Evolutionary conservation across 73 alveolate genomes (phyloP).

Genomic region (Diophrys appendiculata): DNA sequence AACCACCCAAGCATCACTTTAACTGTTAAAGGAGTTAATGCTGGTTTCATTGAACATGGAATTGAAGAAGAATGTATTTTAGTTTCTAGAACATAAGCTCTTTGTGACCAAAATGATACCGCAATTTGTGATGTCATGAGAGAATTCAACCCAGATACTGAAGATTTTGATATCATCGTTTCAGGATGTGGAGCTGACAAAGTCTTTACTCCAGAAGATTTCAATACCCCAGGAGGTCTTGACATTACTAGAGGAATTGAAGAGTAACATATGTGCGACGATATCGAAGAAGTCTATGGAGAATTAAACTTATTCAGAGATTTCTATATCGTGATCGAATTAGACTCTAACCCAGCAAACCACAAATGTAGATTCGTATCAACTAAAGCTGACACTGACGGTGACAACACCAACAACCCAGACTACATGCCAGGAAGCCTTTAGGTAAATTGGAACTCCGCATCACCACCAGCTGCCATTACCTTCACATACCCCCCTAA

Average conservation of each 20-base stretch:
- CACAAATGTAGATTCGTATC: not conserved
- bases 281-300: not conserved
- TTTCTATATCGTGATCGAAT: not conserved
- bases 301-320: not conserved
- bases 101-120: not conserved
- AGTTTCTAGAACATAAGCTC: not conserved
- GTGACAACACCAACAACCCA: not conserved
- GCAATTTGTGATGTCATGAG: not conserved
- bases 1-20: not conserved
- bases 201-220: not conserved
- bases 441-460: no score
- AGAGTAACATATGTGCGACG: not conserved
- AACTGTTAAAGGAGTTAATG: not conserved
- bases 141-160: not conserved
- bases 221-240: not conserved
- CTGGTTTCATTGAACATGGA: not conserved
- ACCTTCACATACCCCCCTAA: not conserved
- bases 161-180: not conserved
- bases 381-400: not conserved
- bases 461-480: not conserved
- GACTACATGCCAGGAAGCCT: not conserved
- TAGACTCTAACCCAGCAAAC: not conserved
- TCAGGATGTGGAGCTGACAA: not conserved
- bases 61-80: not conserved
- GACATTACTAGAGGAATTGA: not conserved